phyloP scores from a whole-genome alignment of 768 basidiomycete genomes.

The Lentinus tigrinus region DNA sequence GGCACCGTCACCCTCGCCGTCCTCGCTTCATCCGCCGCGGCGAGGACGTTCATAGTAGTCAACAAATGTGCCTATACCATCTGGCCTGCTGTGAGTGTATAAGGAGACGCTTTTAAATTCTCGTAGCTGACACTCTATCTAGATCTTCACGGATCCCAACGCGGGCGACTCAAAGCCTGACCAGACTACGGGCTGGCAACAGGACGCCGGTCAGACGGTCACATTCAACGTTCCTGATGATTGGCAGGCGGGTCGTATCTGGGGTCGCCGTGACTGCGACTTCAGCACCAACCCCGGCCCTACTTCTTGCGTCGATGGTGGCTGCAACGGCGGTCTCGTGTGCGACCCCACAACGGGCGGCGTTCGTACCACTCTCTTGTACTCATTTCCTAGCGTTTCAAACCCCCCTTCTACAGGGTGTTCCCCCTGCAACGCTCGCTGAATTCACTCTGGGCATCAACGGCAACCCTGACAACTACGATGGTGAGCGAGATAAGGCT shows the following conservation, averaged over 20 bases:
- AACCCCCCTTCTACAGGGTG: constrained; percentile 21
- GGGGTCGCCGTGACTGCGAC: constrained; percentile 39
- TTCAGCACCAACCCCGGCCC: constrained; percentile 33
- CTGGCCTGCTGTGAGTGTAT: constrained; percentile 29
- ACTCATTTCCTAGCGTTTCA: neutral
- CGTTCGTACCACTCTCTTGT: neutral
- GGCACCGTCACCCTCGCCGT: neutral
- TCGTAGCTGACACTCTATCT: neutral
- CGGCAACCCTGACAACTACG: constrained; percentile 32
- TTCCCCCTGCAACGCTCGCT: constrained; percentile 35
- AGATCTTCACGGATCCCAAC: constrained; percentile 34
- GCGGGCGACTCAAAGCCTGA: neutral
- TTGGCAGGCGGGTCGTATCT: constrained; percentile 40
- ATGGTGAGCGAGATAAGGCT: constrained; percentile 21
- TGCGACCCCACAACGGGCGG: constrained; percentile 33
- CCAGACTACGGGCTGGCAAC: neutral
- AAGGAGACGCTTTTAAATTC: neutral
- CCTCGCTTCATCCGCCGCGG: neutral
- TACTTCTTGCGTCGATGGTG: constrained; percentile 33
- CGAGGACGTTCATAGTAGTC: constrained; percentile 34
- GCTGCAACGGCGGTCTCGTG: constrained; percentile 38
- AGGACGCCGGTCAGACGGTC: neutral
- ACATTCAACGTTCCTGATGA: constrained; percentile 32
- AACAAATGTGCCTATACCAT: constrained; percentile 41
- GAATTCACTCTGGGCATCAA: constrained; percentile 34